Conservation (phyloP, 2,329 filamentous ascomycete genomes). For the Leptographium flavum region DNA sequence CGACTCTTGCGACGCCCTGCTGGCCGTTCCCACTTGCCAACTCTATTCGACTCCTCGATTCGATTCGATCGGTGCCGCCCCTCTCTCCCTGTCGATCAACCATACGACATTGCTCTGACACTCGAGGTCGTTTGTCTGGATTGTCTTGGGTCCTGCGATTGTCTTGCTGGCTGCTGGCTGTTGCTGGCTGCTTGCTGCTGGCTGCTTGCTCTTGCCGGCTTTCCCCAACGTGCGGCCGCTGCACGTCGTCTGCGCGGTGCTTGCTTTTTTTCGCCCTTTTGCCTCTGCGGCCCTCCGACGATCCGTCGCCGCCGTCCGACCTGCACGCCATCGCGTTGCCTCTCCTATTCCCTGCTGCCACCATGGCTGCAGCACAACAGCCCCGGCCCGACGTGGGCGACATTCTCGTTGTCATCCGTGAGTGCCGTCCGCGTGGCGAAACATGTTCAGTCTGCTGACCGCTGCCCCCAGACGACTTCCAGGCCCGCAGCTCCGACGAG, state of each 20-base stretch:
- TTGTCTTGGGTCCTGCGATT: too few relatives aligned
- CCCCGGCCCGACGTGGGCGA: constrained; percentile 48
- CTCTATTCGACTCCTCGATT: background rate
- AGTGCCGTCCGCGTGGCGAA: constrained; percentile 21
- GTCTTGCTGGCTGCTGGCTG: too few relatives aligned
- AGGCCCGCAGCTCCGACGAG: constrained; percentile 84
- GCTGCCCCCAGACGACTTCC: constrained; percentile 73
- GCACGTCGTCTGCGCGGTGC: too few relatives aligned
- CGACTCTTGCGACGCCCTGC: too few relatives aligned
- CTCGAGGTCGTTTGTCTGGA: too few relatives aligned
- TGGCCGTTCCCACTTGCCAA: background rate
- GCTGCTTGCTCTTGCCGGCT: too few relatives aligned
- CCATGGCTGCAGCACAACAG: constrained; percentile 19
- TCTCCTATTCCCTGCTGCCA: constrained; percentile 1
- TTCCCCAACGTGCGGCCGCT: constrained; percentile 2
- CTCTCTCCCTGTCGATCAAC: background rate
- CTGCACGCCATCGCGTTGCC: background rate
- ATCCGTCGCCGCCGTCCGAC: background rate
- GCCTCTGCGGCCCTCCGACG: background rate
- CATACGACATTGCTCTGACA: too few relatives aligned
- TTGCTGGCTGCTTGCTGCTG: too few relatives aligned
- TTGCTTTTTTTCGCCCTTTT: background rate
- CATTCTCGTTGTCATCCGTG: constrained; percentile 58
- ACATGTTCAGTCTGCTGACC: background rate
- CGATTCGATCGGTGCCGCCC: background rate